Conservation (phyloP, 805 yeast genomes). For the Metschnikowia borealis region DNA sequence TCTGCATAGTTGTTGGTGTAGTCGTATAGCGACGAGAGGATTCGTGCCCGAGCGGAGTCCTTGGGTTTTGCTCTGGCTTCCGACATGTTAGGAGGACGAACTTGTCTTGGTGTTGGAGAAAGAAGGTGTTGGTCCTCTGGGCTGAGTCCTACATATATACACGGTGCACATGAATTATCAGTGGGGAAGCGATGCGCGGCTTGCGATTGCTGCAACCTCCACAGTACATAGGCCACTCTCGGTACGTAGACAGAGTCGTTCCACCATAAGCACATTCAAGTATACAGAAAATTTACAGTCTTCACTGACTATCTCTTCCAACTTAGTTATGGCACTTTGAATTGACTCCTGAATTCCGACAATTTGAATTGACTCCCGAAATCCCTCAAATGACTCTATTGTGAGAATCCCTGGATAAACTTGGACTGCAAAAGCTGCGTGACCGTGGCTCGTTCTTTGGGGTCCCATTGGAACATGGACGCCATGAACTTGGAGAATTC, state of each 20-base stretch:
- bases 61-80: constrained; percentile 4
- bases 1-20: constrained; percentile 26
- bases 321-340: too few relatives aligned
- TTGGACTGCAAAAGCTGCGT: constrained; percentile 8
- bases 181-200: constrained; percentile 6
- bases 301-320: too few relatives aligned
- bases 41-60: constrained; percentile 9
- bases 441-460: constrained; percentile 15
- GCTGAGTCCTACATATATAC: not conserved
- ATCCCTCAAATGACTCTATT: not conserved
- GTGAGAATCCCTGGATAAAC: constrained; percentile 1
- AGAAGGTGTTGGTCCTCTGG: not conserved
- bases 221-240: not conserved
- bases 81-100: constrained; percentile 1
- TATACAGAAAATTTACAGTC: too few relatives aligned
- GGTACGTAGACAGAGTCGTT: not conserved
- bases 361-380: too few relatives aligned
- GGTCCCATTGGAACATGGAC: constrained; percentile 36
- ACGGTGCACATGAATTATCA: constrained; percentile 2
- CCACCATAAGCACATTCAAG: not conserved
- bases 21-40: constrained; percentile 19
- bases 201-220: not conserved
- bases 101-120: not conserved
- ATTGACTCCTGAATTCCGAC: too few relatives aligned
- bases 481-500: constrained; percentile 27